Conservation (phyloP, 2,329 filamentous ascomycete genomes). For the Cryphonectria parasitica region DNA sequence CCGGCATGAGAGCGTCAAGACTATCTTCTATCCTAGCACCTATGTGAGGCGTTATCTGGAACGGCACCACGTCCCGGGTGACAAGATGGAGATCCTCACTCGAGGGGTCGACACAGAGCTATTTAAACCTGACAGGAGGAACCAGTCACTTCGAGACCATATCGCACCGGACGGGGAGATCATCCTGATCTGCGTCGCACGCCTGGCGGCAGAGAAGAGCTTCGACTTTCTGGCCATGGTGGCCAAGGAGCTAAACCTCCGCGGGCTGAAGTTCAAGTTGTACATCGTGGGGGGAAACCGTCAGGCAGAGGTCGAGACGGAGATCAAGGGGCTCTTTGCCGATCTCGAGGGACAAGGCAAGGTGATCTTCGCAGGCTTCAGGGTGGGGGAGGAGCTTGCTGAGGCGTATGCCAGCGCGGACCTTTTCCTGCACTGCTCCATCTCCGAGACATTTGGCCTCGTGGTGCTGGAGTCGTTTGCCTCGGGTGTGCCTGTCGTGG, state of each 20-base stretch:
- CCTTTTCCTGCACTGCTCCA: constrained; percentile 71
- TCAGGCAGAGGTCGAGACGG: constrained; percentile 63
- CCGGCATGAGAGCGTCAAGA: constrained; percentile 62
- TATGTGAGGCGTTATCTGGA: constrained; percentile 66
- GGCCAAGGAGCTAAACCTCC: constrained; percentile 56
- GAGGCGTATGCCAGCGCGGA: constrained; percentile 69
- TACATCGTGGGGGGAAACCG: constrained; percentile 71
- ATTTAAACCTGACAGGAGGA: constrained; percentile 60
- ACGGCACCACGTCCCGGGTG: constrained; percentile 55
- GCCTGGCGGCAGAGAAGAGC: constrained; percentile 71
- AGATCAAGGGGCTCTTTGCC: constrained; percentile 64
- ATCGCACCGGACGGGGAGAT: constrained; percentile 66
- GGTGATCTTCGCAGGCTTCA: constrained; percentile 70
- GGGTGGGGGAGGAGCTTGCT: constrained; percentile 64
- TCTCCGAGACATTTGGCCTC: constrained; percentile 73
- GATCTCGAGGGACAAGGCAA: constrained; percentile 51
- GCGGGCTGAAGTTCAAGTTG: constrained; percentile 63
- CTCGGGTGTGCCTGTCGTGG: constrained; percentile 69
- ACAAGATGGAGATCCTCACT: constrained; percentile 64
- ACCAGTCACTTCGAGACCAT: constrained; percentile 52
- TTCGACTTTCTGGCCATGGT: constrained; percentile 68
- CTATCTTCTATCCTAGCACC: constrained; percentile 70
- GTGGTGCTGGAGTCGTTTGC: constrained; percentile 75
- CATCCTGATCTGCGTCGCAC: constrained; percentile 68
- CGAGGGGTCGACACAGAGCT: constrained; percentile 67